phyloP scores from a whole-genome alignment of 371 early-diverging fungal genomes.

The Basidiobolus meristosporus region DNA sequence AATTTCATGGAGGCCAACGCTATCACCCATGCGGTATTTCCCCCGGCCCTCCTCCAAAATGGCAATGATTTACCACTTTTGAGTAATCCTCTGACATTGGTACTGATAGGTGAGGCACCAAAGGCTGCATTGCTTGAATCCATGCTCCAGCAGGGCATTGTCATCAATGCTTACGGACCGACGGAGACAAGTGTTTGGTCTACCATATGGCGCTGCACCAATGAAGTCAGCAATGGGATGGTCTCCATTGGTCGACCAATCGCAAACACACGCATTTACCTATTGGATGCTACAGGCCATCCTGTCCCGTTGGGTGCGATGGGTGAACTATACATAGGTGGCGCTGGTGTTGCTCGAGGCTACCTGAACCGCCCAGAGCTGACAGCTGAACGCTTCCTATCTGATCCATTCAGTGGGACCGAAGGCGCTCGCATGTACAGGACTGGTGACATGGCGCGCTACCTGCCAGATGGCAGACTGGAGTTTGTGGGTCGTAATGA shows the following conservation, averaged over 20 bases:
- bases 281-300: neutral
- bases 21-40: too few relatives aligned
- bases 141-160: too few relatives aligned
- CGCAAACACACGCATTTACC: neutral
- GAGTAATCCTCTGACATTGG: too few relatives aligned
- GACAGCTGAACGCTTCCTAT: slow-evolving; percentile 3
- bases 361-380: slow-evolving; percentile 8
- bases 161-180: too few relatives aligned
- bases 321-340: slow-evolving; percentile 8
- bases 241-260: too few relatives aligned
- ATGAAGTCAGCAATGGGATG: neutral
- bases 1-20: too few relatives aligned
- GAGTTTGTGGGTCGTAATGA: slow-evolving; percentile 8
- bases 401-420: slow-evolving; percentile 1
- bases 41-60: too few relatives aligned
- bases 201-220: neutral
- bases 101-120: too few relatives aligned
- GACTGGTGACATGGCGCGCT: slow-evolving; percentile 15
- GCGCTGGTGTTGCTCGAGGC: slow-evolving; percentile 6
- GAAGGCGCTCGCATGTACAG: slow-evolving; percentile 8
- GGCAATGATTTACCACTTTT: too few relatives aligned
- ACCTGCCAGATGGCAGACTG: slow-evolving; percentile 6
- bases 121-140: too few relatives aligned
- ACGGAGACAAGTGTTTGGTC: too few relatives aligned
- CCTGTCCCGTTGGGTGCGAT: slow-evolving; percentile 2